These are phyloP conservation scores for Phytophthora parvispora DNA, from an alignment of 352 stramenopile species.

Conservation along the genomic window DNA sequence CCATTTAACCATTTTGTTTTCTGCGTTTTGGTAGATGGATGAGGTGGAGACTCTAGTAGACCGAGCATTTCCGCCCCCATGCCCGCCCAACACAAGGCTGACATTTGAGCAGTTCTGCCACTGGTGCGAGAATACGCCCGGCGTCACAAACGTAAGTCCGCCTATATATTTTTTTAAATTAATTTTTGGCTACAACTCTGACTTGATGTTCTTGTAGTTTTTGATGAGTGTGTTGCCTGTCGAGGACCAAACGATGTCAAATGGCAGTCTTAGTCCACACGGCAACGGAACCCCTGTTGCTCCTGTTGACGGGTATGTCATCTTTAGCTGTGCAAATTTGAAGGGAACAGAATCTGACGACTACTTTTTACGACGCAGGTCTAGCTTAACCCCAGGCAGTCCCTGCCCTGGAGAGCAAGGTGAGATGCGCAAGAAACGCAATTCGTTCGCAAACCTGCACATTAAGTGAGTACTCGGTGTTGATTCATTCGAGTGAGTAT, in stretches of 20 bases:
- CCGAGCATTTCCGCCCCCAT: constrained; percentile 63
- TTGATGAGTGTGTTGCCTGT: constrained; percentile 83
- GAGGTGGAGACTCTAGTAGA: constrained; percentile 90
- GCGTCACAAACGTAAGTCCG: constrained; percentile 70
- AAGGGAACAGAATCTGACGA: constrained; percentile 2
- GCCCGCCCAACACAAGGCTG: constrained; percentile 63
- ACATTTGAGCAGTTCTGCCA: constrained; percentile 90
- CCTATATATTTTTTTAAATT: not conserved
- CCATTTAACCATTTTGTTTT: not conserved
- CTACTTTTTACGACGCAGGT: constrained; percentile 14
- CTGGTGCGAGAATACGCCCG: constrained; percentile 87
- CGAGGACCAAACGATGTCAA: constrained; percentile 49
- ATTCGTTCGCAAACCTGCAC: constrained; percentile 63
- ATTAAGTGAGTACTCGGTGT: constrained; percentile 30
- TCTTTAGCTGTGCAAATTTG: not conserved
- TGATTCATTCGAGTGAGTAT: not conserved
- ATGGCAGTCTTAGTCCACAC: constrained; percentile 11
- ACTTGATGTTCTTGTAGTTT: constrained; percentile 45
- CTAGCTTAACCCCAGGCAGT: constrained; percentile 12
- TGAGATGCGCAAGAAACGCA: constrained; percentile 42
- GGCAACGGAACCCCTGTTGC: constrained; percentile 29
- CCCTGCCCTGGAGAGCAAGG: constrained; percentile 3
- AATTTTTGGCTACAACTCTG: not conserved
- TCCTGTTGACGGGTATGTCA: constrained; percentile 44
- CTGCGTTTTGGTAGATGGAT: constrained; percentile 47